Evolutionary conservation across 2,329 filamentous ascomycete species (phyloP), one percentile per base, ranked within the genome.

Genomic region (Metarhizium anisopliae): DNA sequence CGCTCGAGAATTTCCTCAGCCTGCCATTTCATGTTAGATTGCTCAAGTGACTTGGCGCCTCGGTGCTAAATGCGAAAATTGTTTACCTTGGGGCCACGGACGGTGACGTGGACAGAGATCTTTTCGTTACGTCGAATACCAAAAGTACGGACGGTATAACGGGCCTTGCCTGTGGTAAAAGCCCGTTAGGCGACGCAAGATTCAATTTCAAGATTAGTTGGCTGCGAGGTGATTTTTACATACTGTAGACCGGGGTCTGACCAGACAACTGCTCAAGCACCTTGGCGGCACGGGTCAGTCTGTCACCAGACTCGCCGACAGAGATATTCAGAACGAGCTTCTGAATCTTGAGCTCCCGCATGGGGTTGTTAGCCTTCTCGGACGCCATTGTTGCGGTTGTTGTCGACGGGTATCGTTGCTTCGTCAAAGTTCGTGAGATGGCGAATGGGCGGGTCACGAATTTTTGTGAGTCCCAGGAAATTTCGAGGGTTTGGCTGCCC

Each of bases 111-210:
- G 68, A 99, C 94, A 67, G 94, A 82, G 74, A 99, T 99, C 89
- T 96, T 97, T 79, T 99, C 94, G 89, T 99, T 99, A 91, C 94
- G 93, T 78, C 94, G 93, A 86, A 99, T 99, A 87, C 94, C 94
- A 80, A 99, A 99, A 74, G 93, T 97, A 83, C 94, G 93, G 85
- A 99, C 94, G 69, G 94, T 99, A 87, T 97, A 99, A 74, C 94
- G 90, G 78, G 94, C 94, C 89, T 99, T 99, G 91, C 89, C 89
- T 92, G 71, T 56, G 54, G 50, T 32, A 55, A 52, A 55, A 51
- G 55, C 47, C 56, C 18, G 59, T 61, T 60, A 60, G 58, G 38
- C 40, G 53, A 52, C 57, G 53, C 35, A 51, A 38, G 57, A 56
- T 58, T 56, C 35, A 25, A 47, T 18, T 38, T 29, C 29, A 38